Percentiles rank a stretch among this genome's conserved stretches.
These are phyloP conservation scores for Lentinula detonsa DNA, from an alignment of 768 basidiomycete species.

Conservation along the genomic window DNA sequence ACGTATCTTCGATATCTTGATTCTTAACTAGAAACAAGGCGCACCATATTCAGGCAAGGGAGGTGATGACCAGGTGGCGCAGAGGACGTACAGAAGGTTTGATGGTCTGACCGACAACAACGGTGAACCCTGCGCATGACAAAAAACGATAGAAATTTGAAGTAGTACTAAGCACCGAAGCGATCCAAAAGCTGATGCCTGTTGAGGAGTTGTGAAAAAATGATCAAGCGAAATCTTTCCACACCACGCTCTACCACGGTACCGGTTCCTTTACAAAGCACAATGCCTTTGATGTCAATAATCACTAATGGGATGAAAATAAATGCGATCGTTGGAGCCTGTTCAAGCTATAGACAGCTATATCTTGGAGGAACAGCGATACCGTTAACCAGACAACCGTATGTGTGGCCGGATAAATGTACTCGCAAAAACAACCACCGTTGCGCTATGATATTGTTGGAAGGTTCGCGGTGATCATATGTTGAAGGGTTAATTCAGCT, in stretches of 20 bases:
- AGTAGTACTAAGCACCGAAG: background rate
- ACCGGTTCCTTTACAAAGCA: background rate
- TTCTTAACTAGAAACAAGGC: background rate
- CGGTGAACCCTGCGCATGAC: background rate
- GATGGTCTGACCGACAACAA: background rate
- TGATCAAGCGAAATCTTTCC: background rate
- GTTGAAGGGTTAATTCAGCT: background rate
- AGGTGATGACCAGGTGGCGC: background rate
- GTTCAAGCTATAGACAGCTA: background rate
- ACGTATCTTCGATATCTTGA: background rate
- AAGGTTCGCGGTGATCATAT: background rate
- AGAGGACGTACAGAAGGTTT: background rate
- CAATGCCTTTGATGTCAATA: background rate
- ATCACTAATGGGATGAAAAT: background rate
- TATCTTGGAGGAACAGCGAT: background rate
- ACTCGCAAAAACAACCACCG: background rate
- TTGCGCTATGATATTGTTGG: background rate
- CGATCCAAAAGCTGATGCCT: background rate
- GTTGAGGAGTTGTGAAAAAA: background rate
- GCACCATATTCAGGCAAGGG: background rate
- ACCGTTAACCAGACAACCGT: background rate
- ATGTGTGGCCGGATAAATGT: background rate
- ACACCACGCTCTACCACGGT: background rate
- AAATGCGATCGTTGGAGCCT: background rate
- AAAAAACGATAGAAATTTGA: background rate